phyloP scores from a whole-genome alignment of 148 eudicot species.

The Silene uniflora region DNA sequence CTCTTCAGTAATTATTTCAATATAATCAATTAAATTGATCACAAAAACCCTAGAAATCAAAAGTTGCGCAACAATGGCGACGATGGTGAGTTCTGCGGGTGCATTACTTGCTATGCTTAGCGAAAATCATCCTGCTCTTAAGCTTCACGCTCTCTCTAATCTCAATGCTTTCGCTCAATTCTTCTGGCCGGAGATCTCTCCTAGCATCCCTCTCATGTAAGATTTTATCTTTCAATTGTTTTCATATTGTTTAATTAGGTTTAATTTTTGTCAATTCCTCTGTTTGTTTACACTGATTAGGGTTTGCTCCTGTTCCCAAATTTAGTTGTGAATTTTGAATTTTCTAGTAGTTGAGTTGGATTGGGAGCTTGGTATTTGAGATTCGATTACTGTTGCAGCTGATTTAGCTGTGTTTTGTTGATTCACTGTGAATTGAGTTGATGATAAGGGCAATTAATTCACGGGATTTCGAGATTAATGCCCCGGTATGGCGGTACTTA shows the following conservation, averaged over 20 bases:
- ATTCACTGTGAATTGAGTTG: background rate
- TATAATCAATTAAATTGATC: background rate
- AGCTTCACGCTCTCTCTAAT: constrained; percentile 80
- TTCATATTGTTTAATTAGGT: background rate
- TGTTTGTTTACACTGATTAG: background rate
- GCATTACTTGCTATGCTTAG: constrained; percentile 79
- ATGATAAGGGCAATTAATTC: background rate
- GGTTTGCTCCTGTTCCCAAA: background rate
- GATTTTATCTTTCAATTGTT: background rate
- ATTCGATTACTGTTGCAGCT: background rate
- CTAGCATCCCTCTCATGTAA: constrained; percentile 73
- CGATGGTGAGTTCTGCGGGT: constrained; percentile 81
- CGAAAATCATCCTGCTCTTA: constrained; percentile 53
- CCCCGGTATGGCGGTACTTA: too few relatives aligned
- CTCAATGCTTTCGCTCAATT: constrained; percentile 64
- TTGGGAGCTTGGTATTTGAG: background rate
- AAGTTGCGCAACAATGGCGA: constrained; percentile 33
- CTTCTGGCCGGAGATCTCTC: constrained; percentile 94
- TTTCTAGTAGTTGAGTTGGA: background rate
- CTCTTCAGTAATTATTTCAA: too few relatives aligned
- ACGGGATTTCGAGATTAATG: background rate
- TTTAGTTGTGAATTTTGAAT: background rate
- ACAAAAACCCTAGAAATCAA: background rate
- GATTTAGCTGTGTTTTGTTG: background rate
- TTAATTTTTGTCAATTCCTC: background rate